phyloP scores from a whole-genome alignment of 371 early-diverging fungal species.

The Circinella umbellata region DNA sequence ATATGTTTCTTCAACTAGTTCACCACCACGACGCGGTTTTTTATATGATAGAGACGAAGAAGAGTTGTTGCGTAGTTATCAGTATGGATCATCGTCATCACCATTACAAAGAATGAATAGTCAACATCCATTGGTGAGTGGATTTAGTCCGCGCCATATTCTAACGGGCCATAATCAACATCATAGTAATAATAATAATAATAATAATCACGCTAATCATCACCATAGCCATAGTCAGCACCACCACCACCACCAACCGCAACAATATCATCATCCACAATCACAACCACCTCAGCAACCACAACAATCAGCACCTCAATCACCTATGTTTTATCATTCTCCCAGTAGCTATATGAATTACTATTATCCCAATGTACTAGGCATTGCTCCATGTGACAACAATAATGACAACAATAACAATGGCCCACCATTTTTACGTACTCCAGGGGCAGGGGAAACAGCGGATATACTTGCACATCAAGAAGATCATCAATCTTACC shows the following conservation, averaged over 20 bases:
- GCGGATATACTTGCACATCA: constrained; percentile 19
- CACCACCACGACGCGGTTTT: constrained; percentile 3
- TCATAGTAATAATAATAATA: neutral
- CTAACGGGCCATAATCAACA: neutral
- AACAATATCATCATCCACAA: neutral
- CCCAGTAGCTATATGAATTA: constrained; percentile 3
- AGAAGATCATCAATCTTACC: neutral
- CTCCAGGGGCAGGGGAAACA: constrained; percentile 13
- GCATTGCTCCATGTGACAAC: constrained; percentile 14
- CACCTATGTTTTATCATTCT: constrained; percentile 9
- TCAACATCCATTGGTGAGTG: constrained; percentile 1
- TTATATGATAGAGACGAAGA: constrained; percentile 15
- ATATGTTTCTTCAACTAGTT: constrained; percentile 8
- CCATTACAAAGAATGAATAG: neutral
- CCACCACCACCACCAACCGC: constrained; percentile 1
- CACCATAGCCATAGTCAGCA: neutral
- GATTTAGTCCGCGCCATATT: constrained; percentile 2
- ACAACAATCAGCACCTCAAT: constrained; percentile 5
- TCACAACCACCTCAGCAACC: neutral
- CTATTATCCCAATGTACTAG: constrained; percentile 19
- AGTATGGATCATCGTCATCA: constrained; percentile 3
- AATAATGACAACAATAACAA: neutral
- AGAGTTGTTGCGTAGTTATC: constrained; percentile 9
- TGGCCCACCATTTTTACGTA: neutral
- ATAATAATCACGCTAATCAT: neutral